phyloP scores from a whole-genome alignment of 805 yeast genomes.

The Kluyveromyces lactis region DNA sequence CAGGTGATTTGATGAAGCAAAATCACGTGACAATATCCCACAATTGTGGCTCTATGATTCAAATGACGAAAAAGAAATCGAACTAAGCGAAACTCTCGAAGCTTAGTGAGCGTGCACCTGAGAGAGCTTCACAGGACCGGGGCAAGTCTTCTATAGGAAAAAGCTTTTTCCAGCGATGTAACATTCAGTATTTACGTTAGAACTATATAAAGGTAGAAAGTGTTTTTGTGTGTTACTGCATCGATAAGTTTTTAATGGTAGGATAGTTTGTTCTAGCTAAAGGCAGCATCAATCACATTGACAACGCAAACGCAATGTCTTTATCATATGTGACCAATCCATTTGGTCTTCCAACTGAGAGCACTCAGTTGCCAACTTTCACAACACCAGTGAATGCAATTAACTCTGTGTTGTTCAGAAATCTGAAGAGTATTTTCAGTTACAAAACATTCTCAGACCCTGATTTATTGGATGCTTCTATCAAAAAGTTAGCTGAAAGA shows the following conservation, averaged over 20 bases:
- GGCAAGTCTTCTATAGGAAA: too few species aligned
- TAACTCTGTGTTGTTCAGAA: constrained; percentile 45
- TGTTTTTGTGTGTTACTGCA: too few species aligned
- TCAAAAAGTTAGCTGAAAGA: constrained; percentile 47
- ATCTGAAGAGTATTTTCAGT: constrained; percentile 50
- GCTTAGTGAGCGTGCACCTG: too few species aligned
- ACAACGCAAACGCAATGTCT: constrained; percentile 5
- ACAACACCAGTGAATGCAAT: constrained; percentile 49
- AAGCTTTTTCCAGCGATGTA: too few species aligned
- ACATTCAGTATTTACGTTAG: too few species aligned
- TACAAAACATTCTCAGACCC: constrained; percentile 62
- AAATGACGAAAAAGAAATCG: neutral
- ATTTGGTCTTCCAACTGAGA: constrained; percentile 56
- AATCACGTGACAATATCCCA: constrained; percentile 4
- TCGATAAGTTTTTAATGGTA: too few species aligned
- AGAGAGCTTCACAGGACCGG: too few species aligned
- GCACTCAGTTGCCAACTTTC: constrained; percentile 40
- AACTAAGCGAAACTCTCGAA: neutral
- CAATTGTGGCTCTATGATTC: constrained; percentile 12
- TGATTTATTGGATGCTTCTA: constrained; percentile 49
- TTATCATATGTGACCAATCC: constrained; percentile 37
- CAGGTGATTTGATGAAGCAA: too few species aligned
- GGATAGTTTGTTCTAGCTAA: too few species aligned
- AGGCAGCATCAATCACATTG: too few species aligned
- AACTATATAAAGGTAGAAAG: too few species aligned